Percentiles rank a stretch among this genome's conserved stretches.
phyloP scores from a whole-genome alignment of 352 stramenopile species.

The Phytophthora vignae region DNA sequence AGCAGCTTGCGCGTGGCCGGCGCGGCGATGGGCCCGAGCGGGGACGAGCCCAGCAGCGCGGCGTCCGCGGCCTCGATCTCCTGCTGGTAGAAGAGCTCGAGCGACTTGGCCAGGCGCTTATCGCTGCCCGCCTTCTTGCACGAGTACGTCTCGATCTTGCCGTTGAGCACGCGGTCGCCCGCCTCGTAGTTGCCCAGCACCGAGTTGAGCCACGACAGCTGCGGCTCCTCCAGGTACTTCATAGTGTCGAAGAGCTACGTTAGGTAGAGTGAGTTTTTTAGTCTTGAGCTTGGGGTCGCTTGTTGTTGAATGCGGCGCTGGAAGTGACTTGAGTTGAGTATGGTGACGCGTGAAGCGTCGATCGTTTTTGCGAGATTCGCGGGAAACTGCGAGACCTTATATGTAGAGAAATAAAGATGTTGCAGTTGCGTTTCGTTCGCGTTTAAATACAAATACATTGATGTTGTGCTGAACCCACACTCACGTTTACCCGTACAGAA shows the following conservation, averaged over 20 bases:
- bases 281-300: background rate
- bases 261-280: background rate
- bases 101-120: conserved; percentile 91
- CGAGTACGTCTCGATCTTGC: conserved; percentile 92
- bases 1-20: conserved; percentile 88
- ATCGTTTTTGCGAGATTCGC: background rate
- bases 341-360: conserved; percentile 2
- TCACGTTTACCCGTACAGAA: background rate
- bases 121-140: conserved; percentile 94
- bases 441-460: background rate
- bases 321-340: background rate
- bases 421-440: background rate
- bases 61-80: conserved; percentile 62
- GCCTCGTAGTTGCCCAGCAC: conserved; percentile 88
- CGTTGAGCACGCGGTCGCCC: conserved; percentile 87
- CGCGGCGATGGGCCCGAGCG: conserved; percentile 82
- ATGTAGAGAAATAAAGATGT: background rate
- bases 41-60: conserved; percentile 72
- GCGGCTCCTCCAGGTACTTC: conserved; percentile 95
- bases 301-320: conserved; percentile 12
- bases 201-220: conserved; percentile 91
- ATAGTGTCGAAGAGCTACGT: conserved; percentile 45
- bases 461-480: background rate
- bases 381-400: background rate
- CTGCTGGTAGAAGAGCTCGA: conserved; percentile 90